Evolutionary conservation across 495 filamentous ascomycete species (phyloP).

Genomic region (Neurospora terricola): DNA sequence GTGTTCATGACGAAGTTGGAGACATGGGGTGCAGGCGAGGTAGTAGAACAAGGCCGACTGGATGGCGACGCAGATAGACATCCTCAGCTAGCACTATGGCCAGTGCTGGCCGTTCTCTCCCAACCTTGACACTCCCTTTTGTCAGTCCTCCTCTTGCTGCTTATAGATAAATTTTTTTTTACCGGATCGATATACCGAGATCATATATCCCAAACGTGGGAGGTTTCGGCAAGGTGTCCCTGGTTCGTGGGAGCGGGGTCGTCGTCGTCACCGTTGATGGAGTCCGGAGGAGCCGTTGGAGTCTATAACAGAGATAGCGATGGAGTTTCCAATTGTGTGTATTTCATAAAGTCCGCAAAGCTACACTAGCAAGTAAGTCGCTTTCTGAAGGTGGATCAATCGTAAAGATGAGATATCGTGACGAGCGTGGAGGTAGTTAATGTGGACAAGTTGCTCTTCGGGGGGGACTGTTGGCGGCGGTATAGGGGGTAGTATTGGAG

Average conservation of each 20-base stretch:
- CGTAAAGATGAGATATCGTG: neutral
- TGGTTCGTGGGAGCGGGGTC: neutral
- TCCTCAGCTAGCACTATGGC: conserved; percentile 17
- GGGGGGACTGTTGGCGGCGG: neutral
- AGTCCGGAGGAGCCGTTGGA: neutral
- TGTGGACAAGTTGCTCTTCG: neutral
- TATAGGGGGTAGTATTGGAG: neutral
- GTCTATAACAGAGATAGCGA: neutral
- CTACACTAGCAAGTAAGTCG: neutral
- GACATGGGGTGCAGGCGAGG: conserved; percentile 72
- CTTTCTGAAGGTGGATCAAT: neutral
- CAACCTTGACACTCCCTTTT: neutral
- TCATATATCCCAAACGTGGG: neutral
- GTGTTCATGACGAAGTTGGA: conserved; percentile 49
- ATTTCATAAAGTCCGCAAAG: neutral
- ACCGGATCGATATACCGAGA: neutral
- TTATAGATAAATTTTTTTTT: neutral
- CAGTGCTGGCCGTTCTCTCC: neutral
- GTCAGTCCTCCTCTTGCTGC: neutral
- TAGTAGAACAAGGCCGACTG: conserved; percentile 87
- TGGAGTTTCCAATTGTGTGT: neutral
- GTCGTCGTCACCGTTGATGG: neutral
- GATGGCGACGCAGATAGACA: conserved; percentile 44
- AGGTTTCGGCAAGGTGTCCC: neutral
- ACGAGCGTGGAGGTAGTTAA: neutral